Percentiles rank a stretch among this genome's conserved stretches.
Conservation (phyloP, 176 grass and related monocot genomes). For the Bromus sterilis region DNA sequence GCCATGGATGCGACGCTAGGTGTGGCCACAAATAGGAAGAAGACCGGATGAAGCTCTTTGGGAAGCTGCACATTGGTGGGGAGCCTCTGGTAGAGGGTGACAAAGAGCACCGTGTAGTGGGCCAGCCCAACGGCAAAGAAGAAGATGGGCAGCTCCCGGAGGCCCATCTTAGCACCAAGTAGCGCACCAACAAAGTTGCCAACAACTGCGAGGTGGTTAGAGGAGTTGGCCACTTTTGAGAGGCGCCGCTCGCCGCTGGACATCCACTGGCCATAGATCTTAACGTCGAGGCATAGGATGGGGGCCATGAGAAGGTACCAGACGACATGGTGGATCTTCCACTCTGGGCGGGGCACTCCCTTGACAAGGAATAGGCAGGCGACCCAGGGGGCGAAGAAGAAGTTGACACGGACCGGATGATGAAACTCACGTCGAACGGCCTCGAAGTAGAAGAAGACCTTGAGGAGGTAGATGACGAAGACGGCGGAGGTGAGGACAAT, state of each 20-base stretch:
- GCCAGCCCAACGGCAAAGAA: background rate
- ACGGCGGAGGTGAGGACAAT: background rate
- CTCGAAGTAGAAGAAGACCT: background rate
- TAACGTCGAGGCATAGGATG: background rate
- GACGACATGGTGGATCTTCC: background rate
- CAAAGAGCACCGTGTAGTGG: background rate
- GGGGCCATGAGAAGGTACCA: background rate
- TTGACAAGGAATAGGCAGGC: background rate
- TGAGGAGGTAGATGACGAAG: background rate
- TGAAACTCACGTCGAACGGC: background rate
- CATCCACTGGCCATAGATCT: background rate
- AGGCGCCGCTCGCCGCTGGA: background rate
- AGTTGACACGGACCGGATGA: background rate
- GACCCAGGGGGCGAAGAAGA: background rate
- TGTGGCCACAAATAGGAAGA: background rate
- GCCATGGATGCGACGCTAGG: background rate
- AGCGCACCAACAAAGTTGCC: background rate
- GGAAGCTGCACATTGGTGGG: background rate
- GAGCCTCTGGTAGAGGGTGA: background rate
- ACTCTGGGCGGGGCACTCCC: background rate
- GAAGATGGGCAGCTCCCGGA: background rate
- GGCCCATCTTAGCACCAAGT: background rate
- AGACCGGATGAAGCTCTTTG: background rate
- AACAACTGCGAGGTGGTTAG: background rate
- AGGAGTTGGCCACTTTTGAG: background rate